Conservation (phyloP, 2,329 filamentous ascomycete genomes). For the Pseudocercospora pini-densiflorae region DNA sequence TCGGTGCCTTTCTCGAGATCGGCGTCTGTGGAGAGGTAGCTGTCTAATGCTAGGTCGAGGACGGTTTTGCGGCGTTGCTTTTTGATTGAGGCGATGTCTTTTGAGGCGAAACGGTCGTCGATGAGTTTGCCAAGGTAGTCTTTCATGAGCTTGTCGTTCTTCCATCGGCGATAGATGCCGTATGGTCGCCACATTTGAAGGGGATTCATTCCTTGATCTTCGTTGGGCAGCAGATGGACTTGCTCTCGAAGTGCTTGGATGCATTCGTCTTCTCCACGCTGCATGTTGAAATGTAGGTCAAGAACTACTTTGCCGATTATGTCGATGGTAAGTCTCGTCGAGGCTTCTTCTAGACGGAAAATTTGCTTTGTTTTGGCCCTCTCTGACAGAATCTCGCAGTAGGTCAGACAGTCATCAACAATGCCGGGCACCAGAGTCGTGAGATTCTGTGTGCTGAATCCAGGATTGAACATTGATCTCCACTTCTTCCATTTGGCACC, state of each 20-base stretch:
- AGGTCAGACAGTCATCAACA: slow-evolving; percentile 41
- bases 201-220: slow-evolving; percentile 17
- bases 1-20: slow-evolving; percentile 18
- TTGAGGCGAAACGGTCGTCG: slow-evolving; percentile 39
- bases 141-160: slow-evolving; percentile 29
- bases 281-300: slow-evolving; percentile 44
- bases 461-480: slow-evolving; percentile 50
- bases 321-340: slow-evolving; percentile 47
- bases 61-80: slow-evolving; percentile 27
- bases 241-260: slow-evolving; percentile 44
- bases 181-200: slow-evolving; percentile 27
- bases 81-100: slow-evolving; percentile 33
- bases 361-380: slow-evolving; percentile 43
- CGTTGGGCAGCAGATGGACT: slow-evolving; percentile 32
- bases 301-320: slow-evolving; percentile 48
- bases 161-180: slow-evolving; percentile 29
- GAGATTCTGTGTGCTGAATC: slow-evolving; percentile 45
- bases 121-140: slow-evolving; percentile 38
- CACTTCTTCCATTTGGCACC: slow-evolving; percentile 49
- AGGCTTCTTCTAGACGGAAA: slow-evolving; percentile 47
- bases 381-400: slow-evolving; percentile 40
- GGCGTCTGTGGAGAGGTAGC: slow-evolving; percentile 36
- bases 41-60: slow-evolving; percentile 41
- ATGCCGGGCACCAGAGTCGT: slow-evolving; percentile 46
- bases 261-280: slow-evolving; percentile 42